Percentiles rank a stretch among this genome's conserved stretches.
phyloP scores from a whole-genome alignment of 2,329 filamentous ascomycete genomes.

The Ophiostoma perfectum region DNA sequence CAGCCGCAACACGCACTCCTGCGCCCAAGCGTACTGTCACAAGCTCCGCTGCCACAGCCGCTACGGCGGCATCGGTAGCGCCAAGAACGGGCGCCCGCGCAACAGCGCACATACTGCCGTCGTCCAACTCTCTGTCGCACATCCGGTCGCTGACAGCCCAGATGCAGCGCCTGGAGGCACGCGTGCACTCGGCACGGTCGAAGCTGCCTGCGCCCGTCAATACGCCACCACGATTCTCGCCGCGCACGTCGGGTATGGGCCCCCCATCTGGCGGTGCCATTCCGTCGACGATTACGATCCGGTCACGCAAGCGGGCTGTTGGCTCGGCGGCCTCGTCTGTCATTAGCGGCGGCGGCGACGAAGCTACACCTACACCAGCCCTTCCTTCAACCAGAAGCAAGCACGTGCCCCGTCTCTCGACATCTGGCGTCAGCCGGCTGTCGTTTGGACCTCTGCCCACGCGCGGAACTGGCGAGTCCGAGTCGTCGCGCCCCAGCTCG shows the following conservation, averaged over 20 bases:
- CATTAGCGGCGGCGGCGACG: constrained; percentile 38
- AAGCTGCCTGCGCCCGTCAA: constrained; percentile 77
- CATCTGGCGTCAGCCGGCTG: constrained; percentile 56
- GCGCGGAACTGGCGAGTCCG: constrained; percentile 40
- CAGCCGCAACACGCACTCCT: constrained; percentile 43
- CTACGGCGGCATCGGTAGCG: constrained; percentile 32
- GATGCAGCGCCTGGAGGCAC: constrained; percentile 92
- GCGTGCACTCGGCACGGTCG: constrained; percentile 85
- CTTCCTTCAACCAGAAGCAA: constrained; percentile 33
- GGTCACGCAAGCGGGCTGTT: constrained; percentile 63
- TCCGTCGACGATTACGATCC: constrained; percentile 56
- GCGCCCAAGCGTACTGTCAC: constrained; percentile 42
- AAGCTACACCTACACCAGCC: constrained; percentile 46
- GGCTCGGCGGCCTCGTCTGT: constrained; percentile 50
- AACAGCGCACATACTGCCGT: constrained; percentile 46
- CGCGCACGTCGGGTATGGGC: constrained; percentile 48
- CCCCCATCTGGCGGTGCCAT: constrained; percentile 36
- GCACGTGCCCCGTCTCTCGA: constrained; percentile 55
- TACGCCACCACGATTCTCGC: constrained; percentile 77
- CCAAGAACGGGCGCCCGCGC: constrained; percentile 44
- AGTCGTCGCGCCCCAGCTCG: constrained; percentile 65
- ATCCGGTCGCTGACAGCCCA: constrained; percentile 91
- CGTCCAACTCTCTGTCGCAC: constrained; percentile 74
- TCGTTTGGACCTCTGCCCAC: constrained; percentile 58
- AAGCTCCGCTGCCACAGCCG: background rate